Evolutionary conservation across 2,329 filamentous ascomycete species (phyloP), one percentile per base, ranked within the genome.

Genomic region (Alternaria hordeiaustralica): DNA sequence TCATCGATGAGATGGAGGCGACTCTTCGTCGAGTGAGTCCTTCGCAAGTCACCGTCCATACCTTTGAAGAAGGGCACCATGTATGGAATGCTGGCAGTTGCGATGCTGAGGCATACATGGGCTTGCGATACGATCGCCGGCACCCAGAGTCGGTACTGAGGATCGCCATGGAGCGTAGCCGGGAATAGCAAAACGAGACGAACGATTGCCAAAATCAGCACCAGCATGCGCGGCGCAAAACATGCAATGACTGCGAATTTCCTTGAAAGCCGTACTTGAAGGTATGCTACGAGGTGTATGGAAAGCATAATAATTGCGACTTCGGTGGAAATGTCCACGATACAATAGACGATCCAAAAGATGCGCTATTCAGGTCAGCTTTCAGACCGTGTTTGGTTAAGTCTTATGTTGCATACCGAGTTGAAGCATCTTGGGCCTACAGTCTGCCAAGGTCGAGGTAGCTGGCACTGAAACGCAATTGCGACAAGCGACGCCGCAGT

Each of bases 301-400:
- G 75, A 75, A 43, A 78, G 66, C 68, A 74, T 68, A 55, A 79
- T 66, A 9, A 79, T 73, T 11, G 68, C 64, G 11, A 78, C 56
- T 46, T 79, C 77, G 15, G 71, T 76, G 6, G 70, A 70, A 61
- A 77, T 71, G 33, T 79, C 77, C 43, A 78, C 65, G 49, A 74
- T 71, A 64, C 75, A 77, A 58, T 74, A 79, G 4, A 76, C 60
- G n/a, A 75, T 68, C 77, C 77, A 78, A 60, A 79, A 79, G 21
- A 66, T 58, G 30, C 68, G 74, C 77, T 79, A 45, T 25, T 20
- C 28, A 33, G 6, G 46, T 76, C 59, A 74, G 68, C 61, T 43
- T 61, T 26, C 15, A 63, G 47, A 54, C 12, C 4, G 9, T 18
- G 15, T 18, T n/a, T 25, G 2, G 12, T n/a, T 21, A 4, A 13